Percentiles rank a stretch among this genome's conserved stretches.
These are phyloP conservation scores for Oryza nivara DNA, from an alignment of 176 grass and related monocot species.

Conservation along the genomic window DNA sequence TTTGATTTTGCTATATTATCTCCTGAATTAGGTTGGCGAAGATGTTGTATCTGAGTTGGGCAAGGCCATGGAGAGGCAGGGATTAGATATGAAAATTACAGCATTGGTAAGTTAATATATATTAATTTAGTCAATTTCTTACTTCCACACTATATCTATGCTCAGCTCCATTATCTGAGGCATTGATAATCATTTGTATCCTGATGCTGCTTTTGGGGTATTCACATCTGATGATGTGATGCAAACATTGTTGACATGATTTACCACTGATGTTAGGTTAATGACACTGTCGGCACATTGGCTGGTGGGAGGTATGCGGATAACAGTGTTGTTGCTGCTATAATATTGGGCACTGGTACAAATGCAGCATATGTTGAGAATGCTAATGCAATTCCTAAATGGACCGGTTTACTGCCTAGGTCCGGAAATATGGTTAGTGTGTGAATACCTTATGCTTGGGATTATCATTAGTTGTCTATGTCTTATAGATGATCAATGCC, in stretches of 20 bases:
- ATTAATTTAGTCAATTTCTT: constrained; percentile 2
- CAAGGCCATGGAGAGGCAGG: constrained; percentile 69
- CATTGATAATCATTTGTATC: constrained; percentile 1
- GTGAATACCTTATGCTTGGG: constrained; percentile 5
- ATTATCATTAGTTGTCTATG: neutral
- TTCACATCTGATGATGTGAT: neutral
- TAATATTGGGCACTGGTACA: constrained; percentile 86
- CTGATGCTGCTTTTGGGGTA: neutral
- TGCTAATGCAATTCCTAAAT: constrained; percentile 72
- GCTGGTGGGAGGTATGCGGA: constrained; percentile 75
- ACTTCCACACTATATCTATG: neutral
- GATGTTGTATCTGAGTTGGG: constrained; percentile 70
- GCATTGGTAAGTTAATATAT: constrained; percentile 55
- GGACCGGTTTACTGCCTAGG: constrained; percentile 51
- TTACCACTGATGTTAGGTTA: constrained; percentile 49
- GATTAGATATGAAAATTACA: constrained; percentile 69
- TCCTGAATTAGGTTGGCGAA: constrained; percentile 54
- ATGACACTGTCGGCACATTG: constrained; percentile 71
- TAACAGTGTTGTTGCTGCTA: constrained; percentile 63
- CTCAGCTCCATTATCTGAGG: neutral
- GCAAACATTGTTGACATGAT: neutral
- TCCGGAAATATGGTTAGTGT: constrained; percentile 69
- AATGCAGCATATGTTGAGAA: constrained; percentile 90
- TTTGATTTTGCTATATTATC: constrained; percentile 32
- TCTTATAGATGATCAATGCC: neutral